Percentiles rank a stretch among this genome's conserved stretches.
These are phyloP conservation scores for Cicer arietinum DNA, from an alignment of 306 rosid species.

Conservation along the genomic window DNA sequence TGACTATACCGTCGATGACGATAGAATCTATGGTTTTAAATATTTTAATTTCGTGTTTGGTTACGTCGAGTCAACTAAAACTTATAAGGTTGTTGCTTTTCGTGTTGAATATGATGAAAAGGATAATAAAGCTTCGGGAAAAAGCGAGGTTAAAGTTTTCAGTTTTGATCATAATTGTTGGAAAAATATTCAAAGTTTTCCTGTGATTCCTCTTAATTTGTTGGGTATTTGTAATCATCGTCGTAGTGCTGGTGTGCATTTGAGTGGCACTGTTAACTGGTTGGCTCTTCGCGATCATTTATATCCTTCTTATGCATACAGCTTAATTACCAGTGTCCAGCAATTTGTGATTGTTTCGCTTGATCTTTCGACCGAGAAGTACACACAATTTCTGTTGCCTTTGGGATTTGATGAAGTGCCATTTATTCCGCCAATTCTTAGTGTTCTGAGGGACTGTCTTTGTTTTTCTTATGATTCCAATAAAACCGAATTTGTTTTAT, in stretches of 20 bases:
- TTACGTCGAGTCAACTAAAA: background rate
- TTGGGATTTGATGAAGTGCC: background rate
- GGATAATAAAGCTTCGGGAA: background rate
- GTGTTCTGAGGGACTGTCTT: background rate
- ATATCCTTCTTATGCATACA: background rate
- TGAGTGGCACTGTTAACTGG: conserved; percentile 2
- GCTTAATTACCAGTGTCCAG: too few relatives aligned
- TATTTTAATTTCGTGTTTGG: background rate
- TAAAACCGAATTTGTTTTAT: background rate
- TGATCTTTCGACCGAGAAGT: background rate
- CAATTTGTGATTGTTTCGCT: background rate
- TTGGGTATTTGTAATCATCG: accelerated
- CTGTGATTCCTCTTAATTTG: background rate
- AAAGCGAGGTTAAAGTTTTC: background rate
- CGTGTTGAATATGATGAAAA: background rate
- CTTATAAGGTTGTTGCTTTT: background rate
- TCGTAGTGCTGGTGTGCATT: background rate
- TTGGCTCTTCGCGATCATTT: background rate
- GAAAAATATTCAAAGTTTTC: conserved; percentile 16
- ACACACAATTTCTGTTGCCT: background rate
- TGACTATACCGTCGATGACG: too few relatives aligned
- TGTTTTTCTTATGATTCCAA: background rate
- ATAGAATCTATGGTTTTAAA: too few relatives aligned
- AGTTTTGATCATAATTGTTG: background rate
- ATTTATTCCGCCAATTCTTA: background rate